Evolutionary conservation across 495 filamentous ascomycete genomes (phyloP), one percentile per base, ranked within the genome.

Genomic region (Lentithecium fluviatile): DNA sequence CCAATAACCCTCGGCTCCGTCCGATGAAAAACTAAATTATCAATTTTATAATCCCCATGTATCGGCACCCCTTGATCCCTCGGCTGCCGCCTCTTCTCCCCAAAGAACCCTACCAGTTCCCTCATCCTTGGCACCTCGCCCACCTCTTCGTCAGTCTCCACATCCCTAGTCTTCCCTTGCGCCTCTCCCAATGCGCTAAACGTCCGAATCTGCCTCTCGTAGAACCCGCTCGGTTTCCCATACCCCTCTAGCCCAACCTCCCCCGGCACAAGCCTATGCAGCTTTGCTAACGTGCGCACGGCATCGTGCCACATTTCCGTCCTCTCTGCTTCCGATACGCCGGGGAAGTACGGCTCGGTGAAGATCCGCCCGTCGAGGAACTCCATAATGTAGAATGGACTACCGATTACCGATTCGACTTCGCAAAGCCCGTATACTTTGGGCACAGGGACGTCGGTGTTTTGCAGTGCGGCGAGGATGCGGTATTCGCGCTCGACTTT

Each of bases 1-100:
- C 90, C 91, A 73, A 95, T 91, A 12, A 96, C 90, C 49, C 84
- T 74, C n/a, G 91, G 82, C 73, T 92, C 88, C 0, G 83, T 89
- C 74, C 86, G 84, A 73, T 93, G 88, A 71, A 89, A 96, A 45
- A 96, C 86, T 58, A 96, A 76, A 65, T 96, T 96, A 72, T 96
- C 91, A 69, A 96, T 91, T 74, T 96, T 96, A 76, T 90, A 96
- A 68, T 96, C 91, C 21, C 91, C 91, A 66, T 96, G 91, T 25
- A 96, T 84, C 6, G 93, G 74, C 2, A 83, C 85, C 12, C 82
- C 84, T 43, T 87, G 77, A 67, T 95, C 90, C 23, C 75, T 77
- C 2, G 91, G 90, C 69, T 90, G 87, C 56, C 78, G 74, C 60
- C 74, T 70, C 60, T 80, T 73, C 71, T 85, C 76, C 45, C 65